These are phyloP conservation scores for Citrullus mucosospermus DNA, from an alignment of 306 rosid species.

Conservation along the genomic window DNA sequence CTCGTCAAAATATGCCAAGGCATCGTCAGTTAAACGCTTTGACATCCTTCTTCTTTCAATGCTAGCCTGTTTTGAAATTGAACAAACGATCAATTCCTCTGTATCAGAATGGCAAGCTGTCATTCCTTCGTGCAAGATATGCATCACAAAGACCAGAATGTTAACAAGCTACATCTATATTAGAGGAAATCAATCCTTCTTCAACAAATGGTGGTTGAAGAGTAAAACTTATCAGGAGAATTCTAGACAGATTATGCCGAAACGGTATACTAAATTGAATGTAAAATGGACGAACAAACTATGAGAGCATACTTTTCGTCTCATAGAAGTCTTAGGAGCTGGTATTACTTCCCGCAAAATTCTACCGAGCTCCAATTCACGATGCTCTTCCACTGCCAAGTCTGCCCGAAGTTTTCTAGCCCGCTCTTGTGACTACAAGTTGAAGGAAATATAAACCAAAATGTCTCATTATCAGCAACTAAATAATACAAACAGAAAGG, in stretches of 20 bases:
- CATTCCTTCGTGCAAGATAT: background rate
- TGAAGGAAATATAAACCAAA: constrained; percentile 3
- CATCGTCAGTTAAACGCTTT: constrained; percentile 77
- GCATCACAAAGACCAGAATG: background rate
- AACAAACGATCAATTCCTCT: background rate
- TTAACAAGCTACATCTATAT: background rate
- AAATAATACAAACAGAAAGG: background rate
- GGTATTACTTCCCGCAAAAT: constrained; percentile 83
- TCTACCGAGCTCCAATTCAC: constrained; percentile 69
- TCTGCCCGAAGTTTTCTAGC: constrained; percentile 74
- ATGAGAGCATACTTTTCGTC: constrained; percentile 48
- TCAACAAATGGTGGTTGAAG: background rate
- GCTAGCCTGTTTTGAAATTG: constrained; percentile 47
- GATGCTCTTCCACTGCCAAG: constrained; percentile 83
- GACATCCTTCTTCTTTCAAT: constrained; percentile 89
- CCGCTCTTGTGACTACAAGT: constrained; percentile 66
- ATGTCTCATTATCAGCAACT: background rate
- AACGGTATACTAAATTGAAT: background rate
- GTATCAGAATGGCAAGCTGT: no score
- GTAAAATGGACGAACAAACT: background rate
- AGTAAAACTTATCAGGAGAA: background rate
- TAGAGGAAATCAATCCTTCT: background rate
- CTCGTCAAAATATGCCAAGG: constrained; percentile 87
- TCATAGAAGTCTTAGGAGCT: constrained; percentile 55
- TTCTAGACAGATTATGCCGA: background rate